Base-by-base conservation (phyloP, 2,329 filamentous ascomycete genomes). In the Fonsecaea monophora region DNA sequence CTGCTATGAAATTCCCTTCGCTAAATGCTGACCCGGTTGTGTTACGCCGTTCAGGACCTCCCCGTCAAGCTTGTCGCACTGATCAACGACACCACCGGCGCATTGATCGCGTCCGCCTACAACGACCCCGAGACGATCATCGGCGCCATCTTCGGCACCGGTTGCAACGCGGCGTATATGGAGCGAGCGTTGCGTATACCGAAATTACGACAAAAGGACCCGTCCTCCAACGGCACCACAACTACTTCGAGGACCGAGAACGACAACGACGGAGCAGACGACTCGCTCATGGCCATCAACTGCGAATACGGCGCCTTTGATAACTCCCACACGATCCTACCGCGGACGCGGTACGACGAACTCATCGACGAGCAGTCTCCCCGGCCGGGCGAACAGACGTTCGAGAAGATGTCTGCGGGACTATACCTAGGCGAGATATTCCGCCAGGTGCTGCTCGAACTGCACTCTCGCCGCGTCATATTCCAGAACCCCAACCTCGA, bases 331-430 rank as follows among this genome's bases (percentile, higher is more conserved):
- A 85, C 90, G 74, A 90, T 97, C 62, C 89, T 97, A 12, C 94
- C 94, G 13, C 87, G 89, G 62, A 97, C 93, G 35, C 86, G 86
- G 64, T 97, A 95, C 79, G 94, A 98, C 77, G 83, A 91, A 68
- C 87, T 89, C 71, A 92, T 98, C 75, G 94, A 97, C 82, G 88
- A 91, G 73, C 90, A 95, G 75, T 97, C 94, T 21, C 94, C 94
- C 42, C 90, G 94, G 21, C 94, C 94, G 3, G 94, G 93, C 59
- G 93, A 97, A 81, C 94, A 98, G 81, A 89, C 92, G 1, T 97
- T 97, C 73, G 94, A 98, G 82, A 97, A 98, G 84, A 97, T 97
- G 92, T 94, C 96, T 76, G 92, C 94, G 2, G 94, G 94, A 70
- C 85, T 97, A 57, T 98, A 97, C 77, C 87, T 97, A 1, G 94